phyloP scores from a whole-genome alignment of 1,284 basidiomycete genomes.

The Phenoliferia sp. region DNA sequence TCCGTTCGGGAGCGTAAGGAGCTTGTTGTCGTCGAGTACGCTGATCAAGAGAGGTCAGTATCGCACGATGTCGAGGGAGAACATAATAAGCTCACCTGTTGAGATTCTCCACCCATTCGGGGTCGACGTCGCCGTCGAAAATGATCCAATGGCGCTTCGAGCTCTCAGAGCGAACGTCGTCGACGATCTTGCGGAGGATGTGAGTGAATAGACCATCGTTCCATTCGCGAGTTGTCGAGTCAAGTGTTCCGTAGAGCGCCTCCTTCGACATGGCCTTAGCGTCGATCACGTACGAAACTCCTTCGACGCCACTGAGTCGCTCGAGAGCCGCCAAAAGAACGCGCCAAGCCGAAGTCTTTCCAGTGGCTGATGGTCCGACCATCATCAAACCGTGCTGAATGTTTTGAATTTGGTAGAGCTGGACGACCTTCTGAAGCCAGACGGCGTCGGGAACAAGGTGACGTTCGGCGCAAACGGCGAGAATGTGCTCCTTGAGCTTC shows the following conservation, averaged over 20 bases:
- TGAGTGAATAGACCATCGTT: slow-evolving; percentile 99
- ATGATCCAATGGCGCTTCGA: slow-evolving; percentile 98
- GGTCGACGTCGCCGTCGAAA: slow-evolving; percentile 99
- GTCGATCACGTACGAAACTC: slow-evolving; percentile 93
- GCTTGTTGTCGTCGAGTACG: slow-evolving; percentile 98
- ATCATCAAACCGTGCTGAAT: slow-evolving; percentile 99
- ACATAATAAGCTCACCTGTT: slow-evolving; percentile 65
- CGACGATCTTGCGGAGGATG: slow-evolving; percentile 93
- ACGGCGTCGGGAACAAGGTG: slow-evolving; percentile 78
- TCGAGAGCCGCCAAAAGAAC: slow-evolving; percentile 87
- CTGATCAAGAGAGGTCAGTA: slow-evolving; percentile 46
- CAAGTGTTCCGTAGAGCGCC: slow-evolving; percentile 92
- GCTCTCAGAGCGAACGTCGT: slow-evolving; percentile 97
- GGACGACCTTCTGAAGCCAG: slow-evolving; percentile 94
- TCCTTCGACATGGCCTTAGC: slow-evolving; percentile 99
- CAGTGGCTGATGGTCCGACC: slow-evolving; percentile 95
- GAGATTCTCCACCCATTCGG: slow-evolving; percentile 99
- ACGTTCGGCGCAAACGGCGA: slow-evolving; percentile 79
- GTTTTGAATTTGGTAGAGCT: slow-evolving; percentile 98
- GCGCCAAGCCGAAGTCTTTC: slow-evolving; percentile 97
- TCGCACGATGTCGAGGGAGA: not conserved
- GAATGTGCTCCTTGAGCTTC: slow-evolving; percentile 74
- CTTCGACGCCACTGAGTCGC: slow-evolving; percentile 84
- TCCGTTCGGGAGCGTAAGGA: slow-evolving; percentile 94
- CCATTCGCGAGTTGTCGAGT: slow-evolving; percentile 97